Evolutionary conservation across 495 filamentous ascomycete genomes (phyloP).

Genomic region (Cercophora scortea): DNA sequence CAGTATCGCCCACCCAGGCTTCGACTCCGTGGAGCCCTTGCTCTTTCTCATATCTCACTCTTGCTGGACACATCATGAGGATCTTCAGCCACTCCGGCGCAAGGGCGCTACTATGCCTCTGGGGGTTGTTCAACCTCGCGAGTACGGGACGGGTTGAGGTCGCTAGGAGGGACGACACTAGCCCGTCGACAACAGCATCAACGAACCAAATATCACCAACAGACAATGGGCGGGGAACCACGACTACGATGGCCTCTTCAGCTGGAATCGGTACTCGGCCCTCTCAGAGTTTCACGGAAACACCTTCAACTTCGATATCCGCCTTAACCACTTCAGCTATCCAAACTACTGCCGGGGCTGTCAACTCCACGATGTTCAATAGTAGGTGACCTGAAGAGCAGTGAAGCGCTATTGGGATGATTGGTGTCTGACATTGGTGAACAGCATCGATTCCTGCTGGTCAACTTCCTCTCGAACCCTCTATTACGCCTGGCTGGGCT

Average conservation of each 20-base stretch:
- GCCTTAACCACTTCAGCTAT: background rate
- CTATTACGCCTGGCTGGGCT: constrained; percentile 70
- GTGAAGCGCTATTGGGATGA: background rate
- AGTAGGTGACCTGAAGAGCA: background rate
- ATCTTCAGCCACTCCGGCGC: constrained; percentile 2
- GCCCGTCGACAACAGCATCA: background rate
- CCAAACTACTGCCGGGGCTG: background rate
- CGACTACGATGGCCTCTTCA: background rate
- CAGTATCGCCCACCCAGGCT: too few relatives aligned
- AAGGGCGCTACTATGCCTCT: constrained; percentile 24
- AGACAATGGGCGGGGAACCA: background rate
- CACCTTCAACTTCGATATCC: background rate
- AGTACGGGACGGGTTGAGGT: constrained; percentile 6
- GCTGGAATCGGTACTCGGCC: background rate
- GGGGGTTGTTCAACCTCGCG: constrained; percentile 12
- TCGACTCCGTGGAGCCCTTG: too few relatives aligned
- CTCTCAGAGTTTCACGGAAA: background rate
- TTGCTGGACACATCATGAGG: constrained; percentile 2
- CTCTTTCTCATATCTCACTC: too few relatives aligned
- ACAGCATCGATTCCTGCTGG: constrained; percentile 33
- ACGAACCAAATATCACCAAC: background rate
- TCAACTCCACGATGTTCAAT: constrained; percentile 10
- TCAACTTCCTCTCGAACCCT: constrained; percentile 63
- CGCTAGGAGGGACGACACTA: constrained; percentile 18
- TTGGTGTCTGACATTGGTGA: background rate